These are phyloP conservation scores for Geranium rotundifolium DNA, from an alignment of 345 rosid genomes.

Conservation along the genomic window DNA sequence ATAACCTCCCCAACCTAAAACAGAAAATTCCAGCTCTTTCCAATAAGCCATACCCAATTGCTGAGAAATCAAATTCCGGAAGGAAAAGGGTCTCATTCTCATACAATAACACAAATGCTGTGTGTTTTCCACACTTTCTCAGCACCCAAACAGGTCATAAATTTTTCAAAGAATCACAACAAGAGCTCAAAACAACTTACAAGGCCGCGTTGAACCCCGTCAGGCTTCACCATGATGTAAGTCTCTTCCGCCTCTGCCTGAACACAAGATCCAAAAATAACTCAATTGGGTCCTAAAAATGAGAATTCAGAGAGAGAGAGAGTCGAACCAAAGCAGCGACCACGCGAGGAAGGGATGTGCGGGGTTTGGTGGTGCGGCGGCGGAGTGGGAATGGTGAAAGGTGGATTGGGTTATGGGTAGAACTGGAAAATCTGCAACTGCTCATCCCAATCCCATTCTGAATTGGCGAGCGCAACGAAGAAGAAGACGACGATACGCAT, in stretches of 20 bases:
- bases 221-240: conserved; percentile 91
- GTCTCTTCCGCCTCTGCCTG: conserved; percentile 78
- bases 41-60: background rate
- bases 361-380: conserved; percentile 32
- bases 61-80: background rate
- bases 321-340: conserved; percentile 68
- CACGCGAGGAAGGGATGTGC: conserved; percentile 72
- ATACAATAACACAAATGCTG: too few relatives aligned
- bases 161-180: background rate
- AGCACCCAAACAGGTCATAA: background rate
- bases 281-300: background rate
- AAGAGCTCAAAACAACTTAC: conserved; percentile 28
- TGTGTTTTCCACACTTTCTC: background rate
- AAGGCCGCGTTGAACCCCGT: conserved; percentile 88
- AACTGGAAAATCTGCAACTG: conserved; percentile 1
- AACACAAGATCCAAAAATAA: conserved; percentile 5
- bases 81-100: too few relatives aligned
- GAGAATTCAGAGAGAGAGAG: background rate
- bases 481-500: conserved; percentile 8
- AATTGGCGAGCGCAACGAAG: conserved; percentile 5
- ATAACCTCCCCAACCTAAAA: conserved; percentile 90
- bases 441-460: background rate
- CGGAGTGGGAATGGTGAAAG: conserved; percentile 32
- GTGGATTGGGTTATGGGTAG: conserved; percentile 9
- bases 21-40: conserved; percentile 6